Conservation (phyloP, 2,329 filamentous ascomycete species). For the Neobulgaria alba region DNA sequence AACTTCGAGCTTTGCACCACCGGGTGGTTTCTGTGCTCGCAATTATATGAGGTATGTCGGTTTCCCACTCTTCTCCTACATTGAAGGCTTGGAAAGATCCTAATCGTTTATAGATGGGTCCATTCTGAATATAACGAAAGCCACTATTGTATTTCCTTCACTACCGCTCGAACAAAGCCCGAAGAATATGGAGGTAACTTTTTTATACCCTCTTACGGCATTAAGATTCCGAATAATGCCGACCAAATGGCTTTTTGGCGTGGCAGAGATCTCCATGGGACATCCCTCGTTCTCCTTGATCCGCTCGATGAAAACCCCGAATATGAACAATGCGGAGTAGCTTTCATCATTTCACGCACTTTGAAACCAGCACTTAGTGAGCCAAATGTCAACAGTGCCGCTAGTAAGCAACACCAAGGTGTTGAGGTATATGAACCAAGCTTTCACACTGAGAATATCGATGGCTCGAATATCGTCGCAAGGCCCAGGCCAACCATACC, state of each 20-base stretch:
- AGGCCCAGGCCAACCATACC: too few species aligned
- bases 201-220: neutral
- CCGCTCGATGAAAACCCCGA: neutral
- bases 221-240: neutral
- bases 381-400: too few species aligned
- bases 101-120: neutral
- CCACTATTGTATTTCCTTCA: neutral
- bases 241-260: neutral
- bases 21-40: neutral
- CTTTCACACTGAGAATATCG: too few species aligned
- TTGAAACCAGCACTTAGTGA: too few species aligned
- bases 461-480: too few species aligned
- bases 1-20: neutral
- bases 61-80: too few species aligned
- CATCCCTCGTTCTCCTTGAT: neutral
- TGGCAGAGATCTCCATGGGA: neutral
- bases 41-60: neutral
- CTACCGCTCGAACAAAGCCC: neutral
- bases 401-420: too few species aligned
- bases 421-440: too few species aligned
- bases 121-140: neutral
- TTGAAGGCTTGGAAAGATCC: too few species aligned
- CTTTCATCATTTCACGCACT: neutral
- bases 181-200: neutral
- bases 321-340: neutral